Evolutionary conservation across 257 asterid genomes (phyloP).

Genomic region (Penstemon eatonii): DNA sequence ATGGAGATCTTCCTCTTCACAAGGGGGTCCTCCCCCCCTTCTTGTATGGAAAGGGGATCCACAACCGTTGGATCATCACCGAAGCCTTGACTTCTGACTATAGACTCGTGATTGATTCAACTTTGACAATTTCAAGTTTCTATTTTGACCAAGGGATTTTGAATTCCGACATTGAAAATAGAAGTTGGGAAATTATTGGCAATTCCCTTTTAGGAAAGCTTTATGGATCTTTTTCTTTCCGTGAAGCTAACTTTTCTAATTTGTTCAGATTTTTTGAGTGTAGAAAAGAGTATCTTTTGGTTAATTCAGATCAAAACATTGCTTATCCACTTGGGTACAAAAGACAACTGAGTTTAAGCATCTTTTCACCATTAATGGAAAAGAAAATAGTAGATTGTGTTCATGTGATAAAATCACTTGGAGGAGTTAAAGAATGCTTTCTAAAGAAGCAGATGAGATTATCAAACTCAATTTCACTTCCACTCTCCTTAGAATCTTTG

Average conservation of each 20-base stretch:
- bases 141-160: constrained; percentile 34
- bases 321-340: constrained; percentile 46
- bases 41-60: constrained; percentile 70
- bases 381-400: constrained; percentile 47
- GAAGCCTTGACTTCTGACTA: constrained; percentile 79
- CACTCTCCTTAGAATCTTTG: constrained; percentile 58
- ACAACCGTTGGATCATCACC: constrained; percentile 71
- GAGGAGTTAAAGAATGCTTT: constrained; percentile 43
- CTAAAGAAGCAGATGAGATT: constrained; percentile 29
- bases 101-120: constrained; percentile 83
- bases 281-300: constrained; percentile 45
- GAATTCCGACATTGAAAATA: constrained; percentile 31
- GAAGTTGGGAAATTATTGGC: constrained; percentile 60
- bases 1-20: constrained; percentile 79
- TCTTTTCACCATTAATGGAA: constrained; percentile 33
- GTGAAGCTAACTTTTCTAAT: constrained; percentile 47
- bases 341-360: constrained; percentile 36
- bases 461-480: constrained; percentile 42
- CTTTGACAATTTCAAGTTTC: constrained; percentile 63
- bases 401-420: constrained; percentile 36
- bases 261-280: constrained; percentile 51
- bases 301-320: constrained; percentile 45
- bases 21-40: constrained; percentile 87
- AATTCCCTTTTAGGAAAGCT: constrained; percentile 64
- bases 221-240: constrained; percentile 82